Conservation (phyloP, 495 filamentous ascomycete genomes). For the Trichoderma orchidacearum region DNA sequence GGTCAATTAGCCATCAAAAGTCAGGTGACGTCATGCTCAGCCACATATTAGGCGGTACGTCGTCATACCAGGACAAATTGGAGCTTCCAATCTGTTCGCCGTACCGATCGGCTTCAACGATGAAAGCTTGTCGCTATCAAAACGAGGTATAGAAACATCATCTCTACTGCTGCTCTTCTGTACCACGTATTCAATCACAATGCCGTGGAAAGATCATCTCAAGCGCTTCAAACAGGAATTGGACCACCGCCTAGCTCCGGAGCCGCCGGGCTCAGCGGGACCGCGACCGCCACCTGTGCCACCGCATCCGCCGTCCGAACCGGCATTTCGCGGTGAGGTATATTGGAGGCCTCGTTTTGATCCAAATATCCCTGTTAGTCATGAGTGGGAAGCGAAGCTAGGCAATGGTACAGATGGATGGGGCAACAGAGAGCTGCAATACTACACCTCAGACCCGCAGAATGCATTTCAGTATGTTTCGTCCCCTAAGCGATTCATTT, state of each 20-base stretch:
- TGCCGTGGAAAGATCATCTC: conserved; percentile 1
- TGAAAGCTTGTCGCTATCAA: too few species aligned
- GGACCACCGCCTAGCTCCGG: background rate
- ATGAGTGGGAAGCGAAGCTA: conserved; percentile 19
- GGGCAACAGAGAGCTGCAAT: conserved; percentile 32
- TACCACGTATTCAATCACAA: background rate
- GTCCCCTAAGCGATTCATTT: background rate
- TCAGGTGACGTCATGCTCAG: background rate
- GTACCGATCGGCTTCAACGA: too few species aligned
- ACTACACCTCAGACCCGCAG: conserved; percentile 18
- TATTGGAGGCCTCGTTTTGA: conserved; percentile 25
- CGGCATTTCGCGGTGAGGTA: background rate
- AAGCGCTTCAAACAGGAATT: background rate
- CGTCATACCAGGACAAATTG: background rate
- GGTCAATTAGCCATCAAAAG: too few species aligned
- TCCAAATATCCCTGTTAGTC: conserved; percentile 15
- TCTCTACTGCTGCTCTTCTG: too few species aligned
- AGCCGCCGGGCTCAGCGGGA: background rate
- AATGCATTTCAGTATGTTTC: conserved; percentile 20
- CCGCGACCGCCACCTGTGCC: background rate
- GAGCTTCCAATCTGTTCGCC: too few species aligned
- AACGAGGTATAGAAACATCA: too few species aligned
- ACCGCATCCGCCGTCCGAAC: background rate
- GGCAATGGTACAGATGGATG: conserved; percentile 30
- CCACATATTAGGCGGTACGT: background rate